phyloP scores from a whole-genome alignment of 129 eudicot genomes.

The Smallanthus sonchifolius region DNA sequence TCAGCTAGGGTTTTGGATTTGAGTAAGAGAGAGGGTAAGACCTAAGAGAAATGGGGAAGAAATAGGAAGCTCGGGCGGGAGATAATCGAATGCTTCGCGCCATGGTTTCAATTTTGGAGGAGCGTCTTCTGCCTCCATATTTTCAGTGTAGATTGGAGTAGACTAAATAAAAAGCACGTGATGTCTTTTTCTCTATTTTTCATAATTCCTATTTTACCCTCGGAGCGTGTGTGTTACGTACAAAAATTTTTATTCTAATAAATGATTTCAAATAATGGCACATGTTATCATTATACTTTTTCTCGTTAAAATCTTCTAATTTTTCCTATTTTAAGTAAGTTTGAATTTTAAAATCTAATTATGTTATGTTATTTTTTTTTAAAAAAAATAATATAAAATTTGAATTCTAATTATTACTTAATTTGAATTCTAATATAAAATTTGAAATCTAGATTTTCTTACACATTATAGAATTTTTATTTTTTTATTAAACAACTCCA shows the following conservation, averaged over 20 bases:
- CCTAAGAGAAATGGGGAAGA: slow-evolving; percentile 10
- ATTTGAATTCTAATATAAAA: no score
- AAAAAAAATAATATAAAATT: no score
- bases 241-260: neutral
- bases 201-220: slow-evolving; percentile 11
- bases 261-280: neutral
- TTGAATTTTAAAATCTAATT: no score
- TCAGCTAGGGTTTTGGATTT: slow-evolving; percentile 17
- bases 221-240: neutral
- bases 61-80: slow-evolving; percentile 44
- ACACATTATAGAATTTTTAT: no score
- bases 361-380: no score
- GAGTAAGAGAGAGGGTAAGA: slow-evolving; percentile 3
- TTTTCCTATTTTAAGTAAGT: no score
- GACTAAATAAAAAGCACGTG: slow-evolving; percentile 17
- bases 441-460: no score
- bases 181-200: neutral
- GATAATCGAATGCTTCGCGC: slow-evolving; percentile 49
- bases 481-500: no score
- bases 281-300: no score
- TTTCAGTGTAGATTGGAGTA: neutral
- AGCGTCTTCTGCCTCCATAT: slow-evolving; percentile 17
- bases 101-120: slow-evolving; percentile 39
- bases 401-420: no score
- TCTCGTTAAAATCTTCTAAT: no score